Base-by-base conservation (phyloP, 306 rosid species). In the Trifolium dubium region DNA sequence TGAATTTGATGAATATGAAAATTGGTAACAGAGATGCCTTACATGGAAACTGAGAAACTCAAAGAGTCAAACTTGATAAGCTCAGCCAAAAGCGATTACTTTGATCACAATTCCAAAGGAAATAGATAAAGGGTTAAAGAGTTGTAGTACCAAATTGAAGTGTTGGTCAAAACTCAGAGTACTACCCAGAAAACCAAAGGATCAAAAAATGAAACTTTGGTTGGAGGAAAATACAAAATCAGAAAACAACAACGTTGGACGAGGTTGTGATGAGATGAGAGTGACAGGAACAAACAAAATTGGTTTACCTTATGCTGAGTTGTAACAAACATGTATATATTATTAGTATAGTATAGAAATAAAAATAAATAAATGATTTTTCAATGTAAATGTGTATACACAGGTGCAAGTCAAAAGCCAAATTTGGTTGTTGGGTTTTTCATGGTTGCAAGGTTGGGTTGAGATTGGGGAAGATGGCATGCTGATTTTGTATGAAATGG, bases 1-100 rank as follows among this genome's bases (percentile, higher is more conserved):
- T 80, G 56, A 69, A n/a, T 29, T 69, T 74, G 43, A 58, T 68
- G 79, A 34, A 56, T 46, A 55, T 68, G 39, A 72, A 70, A 82
- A 65, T 19, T 72, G 62, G 10, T 61, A 64, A 67, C 2, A 44
- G 39, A 77, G 44, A 28, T 30, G 75, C 5, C 72, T 59, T 63
- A 58, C 49, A 23, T 9, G 30, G 28, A 64, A 39, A 77, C 64
- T 80, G 37, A 65, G 56, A 75, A 80, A 71, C 56, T 32, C 65
- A 80, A 30, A 37, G 77, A 44, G 55, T 23, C 23, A 23, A 23
- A 23, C 23, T 23, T 23, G 23, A 23, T 23, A 23, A 23, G 23
- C 23, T 23, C 23, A 23, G 0, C 23, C 0, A 23, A 23, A 23
- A 23, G 23, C 23, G 23, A 23, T 23, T 23, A 23, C 23, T 23